These are phyloP conservation scores for Agastache rugosa DNA, from an alignment of 257 asterid species.

Conservation along the genomic window DNA sequence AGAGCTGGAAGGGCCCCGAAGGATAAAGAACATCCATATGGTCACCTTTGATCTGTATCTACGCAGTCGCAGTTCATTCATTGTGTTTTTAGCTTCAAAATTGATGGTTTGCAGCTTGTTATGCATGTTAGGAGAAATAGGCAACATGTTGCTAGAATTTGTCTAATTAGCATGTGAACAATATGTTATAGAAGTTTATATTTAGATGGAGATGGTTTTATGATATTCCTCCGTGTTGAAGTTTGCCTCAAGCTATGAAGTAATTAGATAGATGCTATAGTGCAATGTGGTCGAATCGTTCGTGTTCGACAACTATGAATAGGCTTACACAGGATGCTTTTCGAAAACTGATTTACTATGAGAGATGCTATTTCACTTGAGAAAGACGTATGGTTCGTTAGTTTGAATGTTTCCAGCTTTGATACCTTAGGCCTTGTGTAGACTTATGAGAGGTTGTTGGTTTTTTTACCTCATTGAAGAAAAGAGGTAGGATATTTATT, in stretches of 20 bases:
- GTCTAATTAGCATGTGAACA: neutral
- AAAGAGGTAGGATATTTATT: neutral
- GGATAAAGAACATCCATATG: conserved; percentile 99
- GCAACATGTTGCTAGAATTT: conserved; percentile 9
- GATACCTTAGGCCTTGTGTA: neutral
- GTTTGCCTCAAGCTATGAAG: conserved; percentile 3
- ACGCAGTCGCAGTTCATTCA: conserved; percentile 54
- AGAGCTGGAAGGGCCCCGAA: conserved; percentile 88
- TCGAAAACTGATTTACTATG: neutral
- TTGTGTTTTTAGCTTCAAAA: conserved; percentile 36
- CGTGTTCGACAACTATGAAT: neutral
- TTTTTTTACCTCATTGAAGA: neutral
- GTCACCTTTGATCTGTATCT: conserved; percentile 91
- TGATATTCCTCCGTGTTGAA: neutral
- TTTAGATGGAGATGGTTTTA: neutral
- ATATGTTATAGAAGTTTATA: no score
- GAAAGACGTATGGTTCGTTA: neutral
- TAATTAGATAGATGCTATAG: neutral
- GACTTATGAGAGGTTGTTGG: neutral
- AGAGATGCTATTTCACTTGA: conserved; percentile 24
- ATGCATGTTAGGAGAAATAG: neutral
- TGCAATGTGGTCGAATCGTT: neutral
- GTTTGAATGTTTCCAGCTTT: neutral
- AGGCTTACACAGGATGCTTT: neutral
- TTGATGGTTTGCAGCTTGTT: neutral